Conservation (phyloP, 1,284 basidiomycete genomes). For the Puccinia polysora region DNA sequence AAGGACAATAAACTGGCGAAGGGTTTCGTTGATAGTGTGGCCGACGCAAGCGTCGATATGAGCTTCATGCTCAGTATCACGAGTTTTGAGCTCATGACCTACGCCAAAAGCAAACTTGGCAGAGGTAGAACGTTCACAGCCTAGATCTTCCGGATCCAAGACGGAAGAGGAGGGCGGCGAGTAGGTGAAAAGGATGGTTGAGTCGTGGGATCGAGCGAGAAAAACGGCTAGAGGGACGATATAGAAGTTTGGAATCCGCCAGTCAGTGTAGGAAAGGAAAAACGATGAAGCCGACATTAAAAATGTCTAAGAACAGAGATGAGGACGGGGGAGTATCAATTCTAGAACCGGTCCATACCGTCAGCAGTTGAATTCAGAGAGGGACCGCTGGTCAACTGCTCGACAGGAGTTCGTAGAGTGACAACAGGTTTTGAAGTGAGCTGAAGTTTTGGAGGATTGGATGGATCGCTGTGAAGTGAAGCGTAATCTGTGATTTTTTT, state of each 20-base stretch:
- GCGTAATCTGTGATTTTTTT: not conserved
- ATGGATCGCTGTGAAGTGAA: conserved; percentile 5
- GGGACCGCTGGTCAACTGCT: conserved; percentile 24
- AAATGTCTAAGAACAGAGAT: too few relatives aligned
- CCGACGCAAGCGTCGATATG: conserved; percentile 28
- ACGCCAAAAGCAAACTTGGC: not conserved
- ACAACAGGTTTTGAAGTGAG: not conserved
- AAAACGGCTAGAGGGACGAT: too few relatives aligned
- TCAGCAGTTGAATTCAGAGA: conserved; percentile 8
- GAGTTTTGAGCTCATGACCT: conserved; percentile 1
- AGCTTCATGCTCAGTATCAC: not conserved
- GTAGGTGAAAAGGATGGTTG: conserved; percentile 31
- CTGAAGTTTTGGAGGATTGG: conserved; percentile 1
- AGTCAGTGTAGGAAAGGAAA: not conserved
- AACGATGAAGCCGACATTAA: not conserved
- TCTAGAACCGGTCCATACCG: not conserved
- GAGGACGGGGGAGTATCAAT: not conserved
- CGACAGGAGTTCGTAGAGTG: conserved; percentile 30
- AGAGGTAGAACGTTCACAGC: not conserved
- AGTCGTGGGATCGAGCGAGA: conserved; percentile 35
- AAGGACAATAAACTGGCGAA: conserved; percentile 18
- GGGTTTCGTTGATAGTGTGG: not conserved
- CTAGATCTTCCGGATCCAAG: not conserved
- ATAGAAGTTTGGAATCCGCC: too few relatives aligned
- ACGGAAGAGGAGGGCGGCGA: not conserved